A percentile compares a stretch with the other conserved stretches of the same genome.
These are phyloP conservation scores for Teunomyces barrocoloradensis DNA, from an alignment of 805 yeast genomes.

Conservation along the genomic window DNA sequence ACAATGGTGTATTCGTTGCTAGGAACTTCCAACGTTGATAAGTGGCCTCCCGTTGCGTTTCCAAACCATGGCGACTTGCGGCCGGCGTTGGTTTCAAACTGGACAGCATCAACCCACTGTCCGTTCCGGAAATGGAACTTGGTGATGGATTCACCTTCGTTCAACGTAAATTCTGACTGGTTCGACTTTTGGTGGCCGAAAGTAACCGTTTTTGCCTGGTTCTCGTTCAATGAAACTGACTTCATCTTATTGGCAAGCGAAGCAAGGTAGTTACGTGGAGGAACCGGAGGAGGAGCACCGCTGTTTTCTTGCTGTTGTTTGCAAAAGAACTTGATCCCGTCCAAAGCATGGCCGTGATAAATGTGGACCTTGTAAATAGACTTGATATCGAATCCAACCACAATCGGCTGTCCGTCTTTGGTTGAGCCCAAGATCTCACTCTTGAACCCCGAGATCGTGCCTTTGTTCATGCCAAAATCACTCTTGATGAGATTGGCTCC, in stretches of 20 bases:
- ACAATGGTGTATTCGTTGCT: conserved; percentile 49
- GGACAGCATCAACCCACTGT: conserved; percentile 86
- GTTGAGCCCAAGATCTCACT: conserved; percentile 32
- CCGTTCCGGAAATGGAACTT: conserved; percentile 72
- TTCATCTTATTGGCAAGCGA: conserved; percentile 6
- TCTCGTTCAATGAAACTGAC: not conserved
- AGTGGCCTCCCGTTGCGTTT: conserved; percentile 59
- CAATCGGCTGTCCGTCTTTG: conserved; percentile 15
- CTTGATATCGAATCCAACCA: conserved; percentile 34
- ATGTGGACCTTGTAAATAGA: conserved; percentile 55
- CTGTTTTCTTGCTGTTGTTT: not conserved
- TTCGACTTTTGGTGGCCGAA: conserved; percentile 55
- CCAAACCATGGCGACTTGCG: conserved; percentile 61
- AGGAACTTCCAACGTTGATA: conserved; percentile 62
- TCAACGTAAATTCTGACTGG: conserved; percentile 56
- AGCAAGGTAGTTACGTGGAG: conserved; percentile 41
- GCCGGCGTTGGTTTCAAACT: conserved; percentile 60
- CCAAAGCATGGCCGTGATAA: conserved; percentile 74
- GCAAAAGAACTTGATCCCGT: conserved; percentile 63
- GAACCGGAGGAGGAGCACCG: conserved; percentile 39
- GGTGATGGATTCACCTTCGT: conserved; percentile 55
- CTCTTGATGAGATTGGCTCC: conserved; percentile 15
- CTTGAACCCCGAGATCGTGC: conserved; percentile 37
- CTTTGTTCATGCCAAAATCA: conserved; percentile 45
- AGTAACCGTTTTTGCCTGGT: conserved; percentile 10